Conservation (phyloP, 495 filamentous ascomycete genomes). For the Bacidia rubella region DNA sequence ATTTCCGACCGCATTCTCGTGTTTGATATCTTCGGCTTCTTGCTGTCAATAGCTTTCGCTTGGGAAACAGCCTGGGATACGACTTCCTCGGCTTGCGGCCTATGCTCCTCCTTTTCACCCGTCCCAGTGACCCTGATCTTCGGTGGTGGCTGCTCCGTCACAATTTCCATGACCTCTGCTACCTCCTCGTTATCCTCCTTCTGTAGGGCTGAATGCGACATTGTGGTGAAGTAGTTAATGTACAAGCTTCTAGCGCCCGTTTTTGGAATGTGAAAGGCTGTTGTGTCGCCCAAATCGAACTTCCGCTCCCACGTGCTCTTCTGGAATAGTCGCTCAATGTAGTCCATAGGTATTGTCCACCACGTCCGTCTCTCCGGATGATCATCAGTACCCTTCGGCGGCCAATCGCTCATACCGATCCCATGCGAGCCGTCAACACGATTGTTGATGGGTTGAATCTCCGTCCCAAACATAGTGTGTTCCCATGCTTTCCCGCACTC, state of each 20-base stretch:
- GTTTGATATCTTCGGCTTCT: background rate
- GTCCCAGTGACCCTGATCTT: conserved; percentile 12
- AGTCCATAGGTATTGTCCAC: conserved; percentile 15
- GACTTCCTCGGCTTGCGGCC: conserved; percentile 9
- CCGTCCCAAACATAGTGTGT: conserved; percentile 14
- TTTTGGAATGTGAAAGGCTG: conserved; percentile 11
- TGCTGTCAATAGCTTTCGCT: background rate
- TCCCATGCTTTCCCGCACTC: conserved; percentile 18
- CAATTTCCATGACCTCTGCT: conserved; percentile 4
- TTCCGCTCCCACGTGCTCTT: conserved; percentile 13
- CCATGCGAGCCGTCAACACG: conserved; percentile 15
- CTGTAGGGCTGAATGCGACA: conserved; percentile 8
- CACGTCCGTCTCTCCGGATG: conserved; percentile 14
- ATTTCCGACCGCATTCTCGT: background rate
- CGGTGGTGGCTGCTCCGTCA: conserved; percentile 13
- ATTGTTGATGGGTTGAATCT: conserved; percentile 14
- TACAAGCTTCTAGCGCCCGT: conserved; percentile 14
- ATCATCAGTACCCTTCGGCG: conserved; percentile 1
- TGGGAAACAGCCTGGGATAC: background rate
- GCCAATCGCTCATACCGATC: conserved; percentile 15
- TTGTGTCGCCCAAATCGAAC: conserved; percentile 5
- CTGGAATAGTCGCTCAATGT: conserved; percentile 15
- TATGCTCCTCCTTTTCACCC: conserved; percentile 8
- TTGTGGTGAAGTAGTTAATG: conserved; percentile 18
- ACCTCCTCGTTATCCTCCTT: conserved; percentile 11